A percentile compares a stretch with the other conserved stretches of the same genome.
Conservation (phyloP, 805 yeast species). For the Dipodascopsis uninucleata region DNA sequence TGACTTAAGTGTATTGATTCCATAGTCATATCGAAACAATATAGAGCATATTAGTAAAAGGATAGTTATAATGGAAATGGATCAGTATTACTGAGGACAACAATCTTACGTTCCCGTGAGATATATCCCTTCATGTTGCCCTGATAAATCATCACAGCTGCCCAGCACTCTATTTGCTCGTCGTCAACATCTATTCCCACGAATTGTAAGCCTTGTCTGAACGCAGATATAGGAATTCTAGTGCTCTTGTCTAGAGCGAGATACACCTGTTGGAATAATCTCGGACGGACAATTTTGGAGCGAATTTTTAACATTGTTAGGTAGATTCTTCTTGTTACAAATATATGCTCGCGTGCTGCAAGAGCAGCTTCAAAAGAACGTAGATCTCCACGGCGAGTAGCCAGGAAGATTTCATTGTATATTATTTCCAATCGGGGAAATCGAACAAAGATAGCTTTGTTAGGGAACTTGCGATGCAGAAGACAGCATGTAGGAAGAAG, state of each 20-base stretch:
- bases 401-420: slow-evolving; percentile 48
- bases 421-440: slow-evolving; percentile 44
- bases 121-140: slow-evolving; percentile 74
- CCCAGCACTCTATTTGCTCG: slow-evolving; percentile 63
- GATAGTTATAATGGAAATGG: slow-evolving; percentile 61
- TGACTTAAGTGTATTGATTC: neutral
- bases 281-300: slow-evolving; percentile 45
- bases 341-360: slow-evolving; percentile 44
- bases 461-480: slow-evolving; percentile 48
- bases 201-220: slow-evolving; percentile 44
- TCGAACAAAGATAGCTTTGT: slow-evolving; percentile 38
- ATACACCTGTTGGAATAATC: slow-evolving; percentile 46
- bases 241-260: slow-evolving; percentile 31
- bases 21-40: neutral
- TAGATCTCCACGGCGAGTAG: slow-evolving; percentile 56
- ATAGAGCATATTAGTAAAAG: too few species aligned
- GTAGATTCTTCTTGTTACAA: slow-evolving; percentile 59
- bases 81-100: slow-evolving; percentile 69
- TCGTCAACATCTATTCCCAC: slow-evolving; percentile 29
- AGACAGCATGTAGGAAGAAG: slow-evolving; percentile 63
- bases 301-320: slow-evolving; percentile 54
- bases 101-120: slow-evolving; percentile 67
- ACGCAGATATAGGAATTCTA: slow-evolving; percentile 41
- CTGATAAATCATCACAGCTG: slow-evolving; percentile 61
- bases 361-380: slow-evolving; percentile 47